Evolutionary conservation across 306 rosid species (phyloP).

Genomic region (Trifolium repens): DNA sequence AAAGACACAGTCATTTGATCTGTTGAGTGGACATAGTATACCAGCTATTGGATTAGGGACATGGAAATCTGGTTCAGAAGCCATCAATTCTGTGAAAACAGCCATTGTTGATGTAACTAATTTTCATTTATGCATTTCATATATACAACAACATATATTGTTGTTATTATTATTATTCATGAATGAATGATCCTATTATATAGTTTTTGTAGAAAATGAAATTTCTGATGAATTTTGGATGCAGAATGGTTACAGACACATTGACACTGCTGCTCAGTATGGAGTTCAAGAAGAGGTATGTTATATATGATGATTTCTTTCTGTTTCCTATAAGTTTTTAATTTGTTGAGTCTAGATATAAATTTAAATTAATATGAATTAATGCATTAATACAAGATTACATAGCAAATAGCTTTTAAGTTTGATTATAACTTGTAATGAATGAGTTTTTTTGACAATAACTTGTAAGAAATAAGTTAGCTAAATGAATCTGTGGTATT

Average conservation of each 20-base stretch:
- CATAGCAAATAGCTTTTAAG: too few species aligned
- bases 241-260: constrained; percentile 67
- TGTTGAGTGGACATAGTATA: constrained; percentile 55
- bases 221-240: background rate
- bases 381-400: too few species aligned
- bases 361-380: too few species aligned
- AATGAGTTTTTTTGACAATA: too few species aligned
- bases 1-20: constrained; percentile 45
- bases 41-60: constrained; percentile 64
- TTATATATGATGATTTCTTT: too few species aligned
- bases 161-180: background rate
- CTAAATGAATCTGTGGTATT: too few species aligned
- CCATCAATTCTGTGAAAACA: constrained; percentile 43
- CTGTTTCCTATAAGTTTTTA: too few species aligned
- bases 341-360: too few species aligned
- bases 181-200: background rate
- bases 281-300: constrained; percentile 63
- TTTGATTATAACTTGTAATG: too few species aligned
- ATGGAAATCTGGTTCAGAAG: constrained; percentile 61
- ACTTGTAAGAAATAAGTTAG: too few species aligned
- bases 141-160: background rate
- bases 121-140: background rate
- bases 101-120: constrained; percentile 50
- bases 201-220: background rate
- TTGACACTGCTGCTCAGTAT: constrained; percentile 60